These are phyloP conservation scores for Malus sieversii DNA, from an alignment of 306 rosid genomes.

Conservation along the genomic window DNA sequence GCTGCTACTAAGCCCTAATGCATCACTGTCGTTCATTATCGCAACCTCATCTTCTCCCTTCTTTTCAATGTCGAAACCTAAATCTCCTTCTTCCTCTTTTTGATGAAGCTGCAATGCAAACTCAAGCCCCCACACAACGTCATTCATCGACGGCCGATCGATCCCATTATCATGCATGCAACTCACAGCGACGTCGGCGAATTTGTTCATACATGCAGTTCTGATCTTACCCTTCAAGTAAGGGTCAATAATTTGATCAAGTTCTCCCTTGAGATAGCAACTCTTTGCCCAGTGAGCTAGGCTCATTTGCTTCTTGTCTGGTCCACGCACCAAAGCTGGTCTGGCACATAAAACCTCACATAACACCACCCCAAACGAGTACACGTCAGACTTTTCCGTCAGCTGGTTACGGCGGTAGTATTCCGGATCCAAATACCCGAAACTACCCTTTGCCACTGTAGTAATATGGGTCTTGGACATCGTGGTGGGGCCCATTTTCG, in stretches of 20 bases:
- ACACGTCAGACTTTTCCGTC: slow-evolving; percentile 20
- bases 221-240: slow-evolving; percentile 8
- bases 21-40: background rate
- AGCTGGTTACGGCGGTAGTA: slow-evolving; percentile 11
- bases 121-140: slow-evolving; percentile 18
- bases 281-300: slow-evolving; percentile 14
- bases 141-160: slow-evolving; percentile 26
- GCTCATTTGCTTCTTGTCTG: background rate
- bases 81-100: background rate
- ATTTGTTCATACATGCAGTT: slow-evolving; percentile 14
- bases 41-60: background rate
- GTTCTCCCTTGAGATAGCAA: background rate
- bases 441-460: slow-evolving; percentile 18
- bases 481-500: slow-evolving; percentile 2
- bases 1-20: background rate
- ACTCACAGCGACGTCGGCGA: background rate
- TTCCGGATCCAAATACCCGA: slow-evolving; percentile 27
- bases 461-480: slow-evolving; percentile 16
- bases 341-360: slow-evolving; percentile 20
- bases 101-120: slow-evolving; percentile 19
- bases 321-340: background rate
- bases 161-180: slow-evolving; percentile 21
- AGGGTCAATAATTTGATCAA: slow-evolving; percentile 7
- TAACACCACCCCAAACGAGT: slow-evolving; percentile 22
- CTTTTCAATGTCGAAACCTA: background rate